A percentile compares a stretch with the other conserved stretches of the same genome.
phyloP scores from a whole-genome alignment of 2,329 filamentous ascomycete species.

The Dactylellina leptospora region DNA sequence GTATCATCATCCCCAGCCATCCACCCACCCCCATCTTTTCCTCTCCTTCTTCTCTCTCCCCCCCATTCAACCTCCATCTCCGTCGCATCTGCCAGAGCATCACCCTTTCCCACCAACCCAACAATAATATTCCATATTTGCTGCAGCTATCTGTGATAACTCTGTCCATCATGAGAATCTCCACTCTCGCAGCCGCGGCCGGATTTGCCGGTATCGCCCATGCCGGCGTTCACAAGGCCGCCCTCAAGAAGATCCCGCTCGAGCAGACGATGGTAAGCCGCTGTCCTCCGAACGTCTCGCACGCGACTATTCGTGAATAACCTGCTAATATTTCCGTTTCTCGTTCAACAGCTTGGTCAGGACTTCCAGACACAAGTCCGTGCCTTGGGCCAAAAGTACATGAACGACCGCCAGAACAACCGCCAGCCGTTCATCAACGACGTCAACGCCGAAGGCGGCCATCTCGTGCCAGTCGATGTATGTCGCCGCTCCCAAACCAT shows the following conservation, averaged over 20 bases:
- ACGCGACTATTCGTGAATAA: background rate
- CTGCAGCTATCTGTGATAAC: conserved; percentile 47
- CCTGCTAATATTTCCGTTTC: conserved; percentile 18
- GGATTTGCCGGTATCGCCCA: conserved; percentile 71
- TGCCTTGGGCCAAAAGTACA: conserved; percentile 93
- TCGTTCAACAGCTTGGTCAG: conserved; percentile 50
- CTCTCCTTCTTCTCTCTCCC: conserved; percentile 2
- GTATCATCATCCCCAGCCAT: conserved; percentile 7
- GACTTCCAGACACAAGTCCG: conserved; percentile 79
- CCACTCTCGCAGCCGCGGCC: conserved; percentile 49
- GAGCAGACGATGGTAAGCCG: conserved; percentile 83
- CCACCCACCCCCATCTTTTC: background rate
- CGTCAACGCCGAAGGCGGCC: conserved; percentile 70
- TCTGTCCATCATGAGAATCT: conserved; percentile 43
- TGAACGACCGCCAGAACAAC: conserved; percentile 77
- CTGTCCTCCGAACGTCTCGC: background rate
- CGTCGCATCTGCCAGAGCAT: background rate
- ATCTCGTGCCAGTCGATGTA: conserved; percentile 81
- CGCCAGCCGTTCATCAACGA: conserved; percentile 81
- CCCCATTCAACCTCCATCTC: conserved; percentile 11
- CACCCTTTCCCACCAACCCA: background rate
- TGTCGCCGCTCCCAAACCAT: conserved; percentile 9
- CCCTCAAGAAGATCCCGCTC: conserved; percentile 94
- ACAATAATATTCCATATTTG: background rate
- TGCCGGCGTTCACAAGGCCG: conserved; percentile 92